Evolutionary conservation across 108 stramenopile genomes (phyloP).

Genomic region (Conticribra weissflogii): DNA sequence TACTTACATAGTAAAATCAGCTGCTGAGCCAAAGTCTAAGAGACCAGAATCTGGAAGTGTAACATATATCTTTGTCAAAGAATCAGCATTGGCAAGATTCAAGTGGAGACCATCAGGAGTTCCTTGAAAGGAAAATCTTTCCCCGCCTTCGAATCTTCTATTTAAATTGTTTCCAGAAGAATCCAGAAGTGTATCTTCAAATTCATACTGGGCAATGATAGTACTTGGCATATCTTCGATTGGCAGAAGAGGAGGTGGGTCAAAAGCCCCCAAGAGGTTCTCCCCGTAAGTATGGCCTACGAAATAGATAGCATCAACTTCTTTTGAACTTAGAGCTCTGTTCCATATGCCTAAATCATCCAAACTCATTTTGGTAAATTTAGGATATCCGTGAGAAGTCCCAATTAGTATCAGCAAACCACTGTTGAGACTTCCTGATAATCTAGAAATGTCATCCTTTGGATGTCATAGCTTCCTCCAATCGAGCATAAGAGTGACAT

Average conservation of each 20-base stretch:
- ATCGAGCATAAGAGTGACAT: conserved; percentile 21
- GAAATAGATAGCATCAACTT: background rate
- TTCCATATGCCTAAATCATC: conserved; percentile 15
- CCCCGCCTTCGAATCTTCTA: background rate
- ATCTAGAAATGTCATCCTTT: conserved; percentile 15
- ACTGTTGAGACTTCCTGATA: conserved; percentile 14
- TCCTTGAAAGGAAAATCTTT: background rate
- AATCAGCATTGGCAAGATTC: background rate
- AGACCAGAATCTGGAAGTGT: background rate
- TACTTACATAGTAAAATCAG: conserved; percentile 2
- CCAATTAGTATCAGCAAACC: conserved; percentile 2
- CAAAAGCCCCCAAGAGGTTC: background rate
- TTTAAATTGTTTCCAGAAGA: background rate
- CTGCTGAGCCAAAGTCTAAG: background rate
- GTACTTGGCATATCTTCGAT: background rate
- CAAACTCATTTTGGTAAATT: conserved; percentile 25
- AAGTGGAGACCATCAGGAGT: background rate
- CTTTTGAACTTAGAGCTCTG: background rate
- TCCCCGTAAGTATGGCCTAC: background rate
- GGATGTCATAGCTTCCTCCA: conserved; percentile 1
- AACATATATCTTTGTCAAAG: background rate
- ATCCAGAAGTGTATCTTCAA: background rate
- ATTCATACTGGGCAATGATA: background rate
- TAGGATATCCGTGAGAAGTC: background rate
- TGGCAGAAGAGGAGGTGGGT: background rate